Evolutionary conservation across 164 flowering plant species (phyloP).

Genomic region (Dillenia suffruticosa): DNA sequence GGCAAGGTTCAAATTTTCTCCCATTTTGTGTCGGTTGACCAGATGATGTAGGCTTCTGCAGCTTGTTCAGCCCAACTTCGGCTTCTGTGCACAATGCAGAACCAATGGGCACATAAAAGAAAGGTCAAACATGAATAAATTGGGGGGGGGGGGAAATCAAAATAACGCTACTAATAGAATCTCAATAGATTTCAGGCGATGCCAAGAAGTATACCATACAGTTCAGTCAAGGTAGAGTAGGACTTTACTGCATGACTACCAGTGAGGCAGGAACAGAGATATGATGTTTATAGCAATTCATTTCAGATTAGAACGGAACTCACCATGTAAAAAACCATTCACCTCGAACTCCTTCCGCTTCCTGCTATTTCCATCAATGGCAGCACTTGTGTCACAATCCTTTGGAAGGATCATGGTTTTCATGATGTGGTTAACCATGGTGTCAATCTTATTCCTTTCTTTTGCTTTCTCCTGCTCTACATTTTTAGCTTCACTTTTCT

Average conservation of each 20-base stretch:
- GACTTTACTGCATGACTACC: no score
- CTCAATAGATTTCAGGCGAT: no score
- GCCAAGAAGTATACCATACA: no score
- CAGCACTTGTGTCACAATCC: constrained; percentile 21
- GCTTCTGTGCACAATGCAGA: constrained; percentile 37
- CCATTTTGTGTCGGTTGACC: constrained; percentile 45
- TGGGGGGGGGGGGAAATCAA: no score
- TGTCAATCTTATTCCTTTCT: constrained; percentile 25
- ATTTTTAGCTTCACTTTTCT: constrained; percentile 21
- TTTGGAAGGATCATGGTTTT: constrained; percentile 18
- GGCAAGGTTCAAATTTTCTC: constrained; percentile 30
- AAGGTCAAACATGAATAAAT: background rate
- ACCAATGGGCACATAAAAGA: constrained; percentile 9
- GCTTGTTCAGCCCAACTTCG: constrained; percentile 42
- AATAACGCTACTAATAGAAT: background rate
- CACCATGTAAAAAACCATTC: constrained; percentile 69
- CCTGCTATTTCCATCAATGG: constrained; percentile 26
- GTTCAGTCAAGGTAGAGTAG: no score
- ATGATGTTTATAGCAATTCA: no score
- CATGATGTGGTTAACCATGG: constrained; percentile 7
- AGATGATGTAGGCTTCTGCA: constrained; percentile 34
- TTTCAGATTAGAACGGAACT: constrained; percentile 20
- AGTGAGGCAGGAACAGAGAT: no score
- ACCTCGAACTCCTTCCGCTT: constrained; percentile 54
- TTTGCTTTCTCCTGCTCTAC: constrained; percentile 26